These are phyloP conservation scores for Ceratocystiopsis brevicomis DNA, from an alignment of 2,329 filamentous ascomycete species.

Conservation along the genomic window DNA sequence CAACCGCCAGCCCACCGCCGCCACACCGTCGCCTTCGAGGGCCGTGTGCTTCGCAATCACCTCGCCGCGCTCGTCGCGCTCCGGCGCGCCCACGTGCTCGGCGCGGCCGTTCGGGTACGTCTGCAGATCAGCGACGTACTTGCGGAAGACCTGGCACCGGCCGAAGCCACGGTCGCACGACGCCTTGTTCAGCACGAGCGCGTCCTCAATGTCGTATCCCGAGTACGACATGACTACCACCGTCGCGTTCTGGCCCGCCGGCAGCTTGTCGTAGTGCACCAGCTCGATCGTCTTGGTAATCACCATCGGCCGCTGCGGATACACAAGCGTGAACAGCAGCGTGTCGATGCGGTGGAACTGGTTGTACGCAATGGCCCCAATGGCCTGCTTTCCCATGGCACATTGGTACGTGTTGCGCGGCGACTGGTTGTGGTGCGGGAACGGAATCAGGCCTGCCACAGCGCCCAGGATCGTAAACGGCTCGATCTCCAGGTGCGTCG, in stretches of 20 bases:
- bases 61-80: slow-evolving; percentile 39
- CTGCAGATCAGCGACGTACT: slow-evolving; percentile 71
- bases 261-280: slow-evolving; percentile 91
- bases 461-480: slow-evolving; percentile 93
- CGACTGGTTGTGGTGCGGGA: slow-evolving; percentile 97
- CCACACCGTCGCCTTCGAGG: slow-evolving; percentile 73
- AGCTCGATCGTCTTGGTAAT: slow-evolving; percentile 94
- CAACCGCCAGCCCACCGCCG: slow-evolving; percentile 66
- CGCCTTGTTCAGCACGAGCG: slow-evolving; percentile 87
- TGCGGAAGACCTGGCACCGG: slow-evolving; percentile 93
- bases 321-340: slow-evolving; percentile 87
- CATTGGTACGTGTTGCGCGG: slow-evolving; percentile 97
- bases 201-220: slow-evolving; percentile 98
- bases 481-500: slow-evolving; percentile 92
- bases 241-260: slow-evolving; percentile 88
- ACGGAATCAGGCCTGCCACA: slow-evolving; percentile 89
- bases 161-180: slow-evolving; percentile 91
- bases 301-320: slow-evolving; percentile 93
- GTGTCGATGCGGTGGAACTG: slow-evolving; percentile 96
- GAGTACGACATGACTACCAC: slow-evolving; percentile 99
- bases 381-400: slow-evolving; percentile 99
- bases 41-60: slow-evolving; percentile 50
- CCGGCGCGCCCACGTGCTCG: slow-evolving; percentile 45
- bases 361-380: slow-evolving; percentile 94
- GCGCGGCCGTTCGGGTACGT: slow-evolving; percentile 68